Evolutionary conservation across 2,329 filamentous ascomycete species (phyloP).

Genomic region (Coccinonectria pachysandricola): DNA sequence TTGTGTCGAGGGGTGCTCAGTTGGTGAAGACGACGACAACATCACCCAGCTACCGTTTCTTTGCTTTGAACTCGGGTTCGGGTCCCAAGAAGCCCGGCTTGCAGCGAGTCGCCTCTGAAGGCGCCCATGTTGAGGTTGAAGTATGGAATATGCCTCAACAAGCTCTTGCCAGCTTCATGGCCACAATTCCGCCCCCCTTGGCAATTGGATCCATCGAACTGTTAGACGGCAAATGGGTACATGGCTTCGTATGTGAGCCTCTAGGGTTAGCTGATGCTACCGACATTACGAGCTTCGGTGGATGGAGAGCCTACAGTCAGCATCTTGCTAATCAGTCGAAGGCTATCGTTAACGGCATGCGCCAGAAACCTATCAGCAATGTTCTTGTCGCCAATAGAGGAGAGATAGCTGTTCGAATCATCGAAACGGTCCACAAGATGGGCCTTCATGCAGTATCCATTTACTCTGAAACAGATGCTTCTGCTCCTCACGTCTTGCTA

Average conservation of each 20-base stretch:
- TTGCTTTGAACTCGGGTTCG: constrained; percentile 11
- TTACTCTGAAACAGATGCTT: constrained; percentile 53
- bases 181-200: constrained; percentile 23
- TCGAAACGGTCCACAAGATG: constrained; percentile 54
- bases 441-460: constrained; percentile 60
- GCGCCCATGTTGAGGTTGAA: constrained; percentile 23
- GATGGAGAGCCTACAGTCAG: constrained; percentile 21
- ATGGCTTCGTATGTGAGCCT: constrained; percentile 28
- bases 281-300: constrained; percentile 23
- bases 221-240: constrained; percentile 22
- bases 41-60: constrained; percentile 21
- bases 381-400: constrained; percentile 63
- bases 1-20: constrained; percentile 19
- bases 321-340: not conserved
- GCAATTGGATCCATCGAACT: constrained; percentile 27
- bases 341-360: not conserved
- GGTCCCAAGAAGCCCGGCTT: constrained; percentile 23
- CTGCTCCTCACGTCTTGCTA: constrained; percentile 57
- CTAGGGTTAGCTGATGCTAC: constrained; percentile 18
- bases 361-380: constrained; percentile 10
- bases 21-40: constrained; percentile 19
- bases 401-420: constrained; percentile 53
- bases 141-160: constrained; percentile 24
- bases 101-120: constrained; percentile 15
- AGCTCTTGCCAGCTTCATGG: constrained; percentile 22